Percentiles rank a stretch among this genome's conserved stretches.
These are phyloP conservation scores for Fonsecaea nubica DNA, from an alignment of 2,329 filamentous ascomycete species.

Conservation along the genomic window DNA sequence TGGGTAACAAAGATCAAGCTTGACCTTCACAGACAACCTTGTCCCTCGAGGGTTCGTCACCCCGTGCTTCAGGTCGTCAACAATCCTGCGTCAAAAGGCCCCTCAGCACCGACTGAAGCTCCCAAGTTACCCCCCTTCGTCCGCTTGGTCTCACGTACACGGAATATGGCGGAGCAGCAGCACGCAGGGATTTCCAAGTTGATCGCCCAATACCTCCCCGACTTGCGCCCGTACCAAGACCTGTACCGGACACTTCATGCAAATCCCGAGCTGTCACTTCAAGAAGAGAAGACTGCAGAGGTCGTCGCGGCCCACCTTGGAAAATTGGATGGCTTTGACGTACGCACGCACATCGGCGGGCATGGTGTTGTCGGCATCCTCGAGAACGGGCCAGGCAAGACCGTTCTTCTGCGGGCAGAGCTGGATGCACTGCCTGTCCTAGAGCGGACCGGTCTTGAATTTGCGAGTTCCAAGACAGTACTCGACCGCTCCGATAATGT, in stretches of 20 bases:
- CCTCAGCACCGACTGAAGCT: constrained; percentile 24
- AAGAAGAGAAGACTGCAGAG: constrained; percentile 61
- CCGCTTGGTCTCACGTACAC: neutral
- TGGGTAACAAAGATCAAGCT: neutral
- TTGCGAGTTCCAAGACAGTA: constrained; percentile 51
- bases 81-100: neutral
- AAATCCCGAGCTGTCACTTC: constrained; percentile 64
- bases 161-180: neutral
- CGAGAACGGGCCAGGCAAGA: constrained; percentile 51
- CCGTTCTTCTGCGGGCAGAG: constrained; percentile 56
- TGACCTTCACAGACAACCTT: neutral
- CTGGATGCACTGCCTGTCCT: constrained; percentile 58
- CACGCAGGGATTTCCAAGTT: constrained; percentile 37
- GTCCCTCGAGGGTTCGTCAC: too few relatives aligned
- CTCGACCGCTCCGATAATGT: constrained; percentile 55
- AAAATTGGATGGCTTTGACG: constrained; percentile 38
- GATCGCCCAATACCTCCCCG: constrained; percentile 9
- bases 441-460: constrained; percentile 56
- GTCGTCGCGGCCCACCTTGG: constrained; percentile 52
- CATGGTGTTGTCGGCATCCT: constrained; percentile 52
- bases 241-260: constrained; percentile 65
- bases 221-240: constrained; percentile 52
- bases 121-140: neutral
- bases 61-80: neutral
- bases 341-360: constrained; percentile 54